phyloP scores from a whole-genome alignment of 257 asterid genomes.

The Ophiorrhiza pumila region DNA sequence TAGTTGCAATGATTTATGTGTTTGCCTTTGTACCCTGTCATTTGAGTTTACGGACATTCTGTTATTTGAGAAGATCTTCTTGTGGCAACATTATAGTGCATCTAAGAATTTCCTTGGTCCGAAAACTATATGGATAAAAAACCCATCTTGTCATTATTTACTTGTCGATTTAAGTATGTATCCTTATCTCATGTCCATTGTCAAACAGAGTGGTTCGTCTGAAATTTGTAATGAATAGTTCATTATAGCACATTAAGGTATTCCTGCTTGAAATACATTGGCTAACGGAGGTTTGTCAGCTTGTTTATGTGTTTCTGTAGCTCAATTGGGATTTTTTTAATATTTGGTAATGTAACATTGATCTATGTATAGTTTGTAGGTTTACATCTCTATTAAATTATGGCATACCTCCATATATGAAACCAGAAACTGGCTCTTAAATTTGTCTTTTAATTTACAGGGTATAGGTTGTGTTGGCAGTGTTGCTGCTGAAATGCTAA shows the following conservation, averaged over 20 bases:
- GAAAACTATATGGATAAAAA: neutral
- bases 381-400: neutral
- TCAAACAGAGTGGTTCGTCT: neutral
- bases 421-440: slow-evolving; percentile 1
- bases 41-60: neutral
- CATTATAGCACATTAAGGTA: neutral
- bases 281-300: neutral
- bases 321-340: neutral
- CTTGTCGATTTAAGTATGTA: neutral
- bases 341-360: neutral
- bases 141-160: neutral
- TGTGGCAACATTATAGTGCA: neutral
- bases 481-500: slow-evolving; percentile 99
- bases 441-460: slow-evolving; percentile 37
- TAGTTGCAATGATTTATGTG: neutral
- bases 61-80: neutral
- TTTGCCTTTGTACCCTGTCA: neutral
- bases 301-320: neutral
- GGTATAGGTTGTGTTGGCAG: slow-evolving; percentile 99
- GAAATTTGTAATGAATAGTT: neutral
- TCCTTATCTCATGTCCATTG: neutral
- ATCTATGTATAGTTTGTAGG: neutral
- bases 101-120: neutral
- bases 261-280: neutral
- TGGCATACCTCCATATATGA: neutral